Base-by-base conservation (phyloP, 2,329 filamentous ascomycete genomes). In the Albophoma yamanashiensis region DNA sequence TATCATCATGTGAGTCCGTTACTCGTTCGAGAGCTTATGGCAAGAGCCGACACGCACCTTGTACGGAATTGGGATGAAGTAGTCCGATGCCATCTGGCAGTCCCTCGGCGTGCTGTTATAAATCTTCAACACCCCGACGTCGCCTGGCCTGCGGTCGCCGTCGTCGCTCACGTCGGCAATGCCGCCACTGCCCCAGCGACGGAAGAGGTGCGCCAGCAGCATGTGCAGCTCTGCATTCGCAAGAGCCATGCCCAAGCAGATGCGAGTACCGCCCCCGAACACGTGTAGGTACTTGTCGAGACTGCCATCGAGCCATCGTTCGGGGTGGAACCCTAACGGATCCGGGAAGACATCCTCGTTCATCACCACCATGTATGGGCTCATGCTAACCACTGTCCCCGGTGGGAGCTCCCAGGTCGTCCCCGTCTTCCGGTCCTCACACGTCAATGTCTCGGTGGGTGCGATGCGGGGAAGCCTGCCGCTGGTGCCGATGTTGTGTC, bases 381-480 rank as follows among this genome's bases (percentile, higher is more conserved):
- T 74, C 73, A 75, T 75, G 62, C 73, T 71, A 42, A 75, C 65
- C 9, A 72, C 68, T 8, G 69, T 70, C n/a, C 70, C 69, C 1
- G 68, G 67, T 17, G 73, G 71, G 12, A 75, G 66, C 20, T 63
- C 64, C 67, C 70, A 71, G 31, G 65, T 60, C 50, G 64, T 67
- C 42, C 66, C 66, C 4, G 66, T 67, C 55, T 63, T 62, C 3
- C 60, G 62, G 56, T 74, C 73, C n/a, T 64, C 61, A 31, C 68
- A 68, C 43, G 68, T 61, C 25, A 74, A 64, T 3, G 66, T 64
- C 62, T 74, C 71, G 36, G 71, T 65, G 2, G 79, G 77, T 0
- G 79, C 78, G 22, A 79, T 69, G 1, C 81, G 78, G 58, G 80
- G 76, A 1, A 82, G 71, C 5, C 76, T 67, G 58, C 79, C 74